Evolutionary conservation across 2,329 filamentous ascomycete species (phyloP).

Genomic region (Colletotrichum zoysiae): DNA sequence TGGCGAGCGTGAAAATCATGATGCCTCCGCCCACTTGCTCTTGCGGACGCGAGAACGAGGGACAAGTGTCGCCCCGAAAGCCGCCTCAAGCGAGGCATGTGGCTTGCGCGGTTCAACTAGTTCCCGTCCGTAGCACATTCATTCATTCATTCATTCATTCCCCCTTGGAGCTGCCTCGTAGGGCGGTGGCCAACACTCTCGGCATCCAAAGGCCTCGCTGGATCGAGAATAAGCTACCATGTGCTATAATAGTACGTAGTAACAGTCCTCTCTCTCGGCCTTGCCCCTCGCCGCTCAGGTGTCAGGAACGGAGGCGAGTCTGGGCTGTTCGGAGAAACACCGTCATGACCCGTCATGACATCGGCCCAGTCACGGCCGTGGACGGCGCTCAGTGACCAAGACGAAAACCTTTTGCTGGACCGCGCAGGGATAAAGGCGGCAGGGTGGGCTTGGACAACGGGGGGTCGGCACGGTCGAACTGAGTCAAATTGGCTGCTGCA

Average conservation of each 20-base stretch:
- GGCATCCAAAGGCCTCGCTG: neutral
- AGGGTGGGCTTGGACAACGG: neutral
- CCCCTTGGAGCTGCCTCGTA: neutral
- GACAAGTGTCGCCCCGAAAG: neutral
- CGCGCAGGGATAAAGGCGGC: conserved; percentile 27
- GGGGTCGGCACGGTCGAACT: conserved; percentile 3
- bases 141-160: too few relatives aligned
- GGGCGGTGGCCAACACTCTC: neutral
- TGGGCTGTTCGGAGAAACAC: neutral
- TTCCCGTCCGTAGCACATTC: conserved; percentile 3
- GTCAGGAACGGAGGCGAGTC: neutral
- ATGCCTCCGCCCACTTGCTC: neutral
- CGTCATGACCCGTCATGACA: neutral
- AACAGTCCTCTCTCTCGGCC: neutral
- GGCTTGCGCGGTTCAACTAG: neutral
- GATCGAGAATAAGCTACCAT: too few relatives aligned
- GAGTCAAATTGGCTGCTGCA: conserved; percentile 16
- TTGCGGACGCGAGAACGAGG: neutral
- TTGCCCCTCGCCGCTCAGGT: neutral
- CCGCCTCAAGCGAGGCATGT: neutral
- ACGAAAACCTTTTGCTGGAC: neutral
- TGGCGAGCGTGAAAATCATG: neutral
- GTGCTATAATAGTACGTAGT: too few relatives aligned
- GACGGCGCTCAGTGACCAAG: neutral
- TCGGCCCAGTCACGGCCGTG: neutral